These are phyloP conservation scores for Zasmidium angulare DNA, from an alignment of 2,329 filamentous ascomycete genomes.

Conservation along the genomic window DNA sequence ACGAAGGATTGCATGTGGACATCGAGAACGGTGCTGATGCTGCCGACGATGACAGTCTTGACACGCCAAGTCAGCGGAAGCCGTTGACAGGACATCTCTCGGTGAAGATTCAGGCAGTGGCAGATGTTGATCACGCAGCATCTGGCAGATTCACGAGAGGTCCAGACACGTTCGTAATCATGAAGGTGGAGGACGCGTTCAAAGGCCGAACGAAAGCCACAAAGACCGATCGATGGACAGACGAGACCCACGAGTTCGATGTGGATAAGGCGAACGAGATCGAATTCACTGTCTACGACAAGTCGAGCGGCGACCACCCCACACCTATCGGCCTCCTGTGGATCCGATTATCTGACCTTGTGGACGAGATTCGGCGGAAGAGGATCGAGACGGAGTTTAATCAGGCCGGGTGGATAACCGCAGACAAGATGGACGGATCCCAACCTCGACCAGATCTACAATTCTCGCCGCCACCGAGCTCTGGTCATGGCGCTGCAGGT, in stretches of 20 bases:
- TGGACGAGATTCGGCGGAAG: constrained; percentile 95
- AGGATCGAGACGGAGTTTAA: constrained; percentile 96
- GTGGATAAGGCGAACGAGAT: constrained; percentile 99
- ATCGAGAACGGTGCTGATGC: constrained; percentile 49
- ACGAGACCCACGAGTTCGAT: constrained; percentile 86
- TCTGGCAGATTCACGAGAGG: constrained; percentile 79
- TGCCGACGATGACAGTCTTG: constrained; percentile 90
- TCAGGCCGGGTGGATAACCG: constrained; percentile 93
- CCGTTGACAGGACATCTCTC: constrained; percentile 89
- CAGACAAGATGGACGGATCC: constrained; percentile 82
- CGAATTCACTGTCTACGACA: constrained; percentile 96
- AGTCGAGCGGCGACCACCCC: constrained; percentile 74
- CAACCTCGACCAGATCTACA: constrained; percentile 55
- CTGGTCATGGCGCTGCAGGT: constrained; percentile 33
- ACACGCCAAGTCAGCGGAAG: constrained; percentile 90
- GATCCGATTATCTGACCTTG: constrained; percentile 95
- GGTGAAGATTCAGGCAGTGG: constrained; percentile 82
- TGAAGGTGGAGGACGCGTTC: constrained; percentile 94
- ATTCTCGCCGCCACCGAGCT: constrained; percentile 52
- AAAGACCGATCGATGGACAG: constrained; percentile 85
- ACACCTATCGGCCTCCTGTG: constrained; percentile 93
- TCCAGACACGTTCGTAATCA: constrained; percentile 90
- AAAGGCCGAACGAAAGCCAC: constrained; percentile 84
- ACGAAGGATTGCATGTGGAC: constrained; percentile 95
- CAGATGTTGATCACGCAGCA: constrained; percentile 90